Evolutionary conservation across 2,329 filamentous ascomycete genomes (phyloP), one percentile per base, ranked within the genome.

Genomic region (Fusarium praegraminearum): DNA sequence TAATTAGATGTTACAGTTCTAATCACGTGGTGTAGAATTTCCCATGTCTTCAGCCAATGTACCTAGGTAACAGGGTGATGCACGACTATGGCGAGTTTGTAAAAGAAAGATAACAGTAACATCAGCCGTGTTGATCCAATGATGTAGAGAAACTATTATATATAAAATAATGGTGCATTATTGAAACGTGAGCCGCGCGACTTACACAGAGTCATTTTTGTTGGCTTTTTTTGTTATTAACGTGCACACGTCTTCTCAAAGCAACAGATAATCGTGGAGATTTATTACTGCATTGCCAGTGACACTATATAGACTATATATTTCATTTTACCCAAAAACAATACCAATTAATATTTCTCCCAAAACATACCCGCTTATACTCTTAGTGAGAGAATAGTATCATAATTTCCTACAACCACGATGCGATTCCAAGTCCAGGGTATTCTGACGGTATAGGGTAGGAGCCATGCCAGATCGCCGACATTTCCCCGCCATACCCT

Each of bases 371-470:
- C 20, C 12, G 12, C 13, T 1, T 40, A 7, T 22, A 22, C 4
- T 12, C 13, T 40, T 3, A 40, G n/a, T 13, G 36, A 8, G n/a
- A 22, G n/a, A 15, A 20, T 2, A 7, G 7, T 40, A 40, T 15
- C n/a, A 40, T n/a, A 36, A n/a, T 18, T 2, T 46, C 10, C 18
- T 46, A 3, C 12, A 15, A 20, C 4, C 12, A 9, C 12, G 44
- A 35, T 51, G 24, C 47, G 9, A 11, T 15, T 28, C 30, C 12
- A 22, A 28, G 8, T 12, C 24, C 22, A 13, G 15, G 13, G 24
- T n/a, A 13, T 11, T 24, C 12, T 7, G 5, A 16, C 13, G 41
- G 53, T 69, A 35, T 8, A 69, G 66, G 66, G 66, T 69, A 69
- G 28, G 10, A 8, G 7, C 15, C 5, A 22, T 28, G 53, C 24